These are phyloP conservation scores for Trametes sp. DNA, from an alignment of 1,284 basidiomycete species.

Conservation along the genomic window DNA sequence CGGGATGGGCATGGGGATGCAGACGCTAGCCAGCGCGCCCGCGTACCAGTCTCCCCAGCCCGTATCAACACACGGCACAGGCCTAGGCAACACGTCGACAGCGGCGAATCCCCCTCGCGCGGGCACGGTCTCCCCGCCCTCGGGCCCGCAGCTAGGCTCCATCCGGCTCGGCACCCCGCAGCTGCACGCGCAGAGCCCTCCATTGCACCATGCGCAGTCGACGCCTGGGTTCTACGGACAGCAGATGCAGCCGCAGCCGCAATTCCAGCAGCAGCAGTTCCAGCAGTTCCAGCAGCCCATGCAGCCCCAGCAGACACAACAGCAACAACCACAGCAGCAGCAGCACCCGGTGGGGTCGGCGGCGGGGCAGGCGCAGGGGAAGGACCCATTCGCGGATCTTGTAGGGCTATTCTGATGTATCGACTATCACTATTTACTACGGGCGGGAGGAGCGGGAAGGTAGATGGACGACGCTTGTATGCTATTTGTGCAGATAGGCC, in stretches of 20 bases:
- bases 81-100: too few species aligned
- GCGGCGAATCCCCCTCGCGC: conserved; percentile 18
- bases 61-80: not conserved
- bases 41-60: conserved; percentile 21
- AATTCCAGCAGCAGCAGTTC: not conserved
- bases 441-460: not conserved
- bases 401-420: conserved; percentile 70
- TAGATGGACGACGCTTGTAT: conserved; percentile 13
- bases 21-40: conserved; percentile 17
- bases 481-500: conserved; percentile 13
- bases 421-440: conserved; percentile 24
- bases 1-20: conserved; percentile 25
- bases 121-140: conserved; percentile 30
- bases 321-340: conserved; percentile 26
- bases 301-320: conserved; percentile 27
- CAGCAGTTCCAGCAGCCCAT: conserved; percentile 20
- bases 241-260: conserved; percentile 30
- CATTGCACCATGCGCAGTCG: conserved; percentile 24
- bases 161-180: conserved; percentile 43
- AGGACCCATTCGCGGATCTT: conserved; percentile 85
- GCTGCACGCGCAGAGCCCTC: conserved; percentile 25
- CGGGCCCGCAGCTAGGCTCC: conserved; percentile 30
- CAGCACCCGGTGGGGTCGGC: conserved; percentile 23
- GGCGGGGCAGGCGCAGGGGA: conserved; percentile 52
- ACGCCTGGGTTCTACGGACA: conserved; percentile 32